Conservation (phyloP, 768 basidiomycete genomes). For the Ephemerocybe angulata region DNA sequence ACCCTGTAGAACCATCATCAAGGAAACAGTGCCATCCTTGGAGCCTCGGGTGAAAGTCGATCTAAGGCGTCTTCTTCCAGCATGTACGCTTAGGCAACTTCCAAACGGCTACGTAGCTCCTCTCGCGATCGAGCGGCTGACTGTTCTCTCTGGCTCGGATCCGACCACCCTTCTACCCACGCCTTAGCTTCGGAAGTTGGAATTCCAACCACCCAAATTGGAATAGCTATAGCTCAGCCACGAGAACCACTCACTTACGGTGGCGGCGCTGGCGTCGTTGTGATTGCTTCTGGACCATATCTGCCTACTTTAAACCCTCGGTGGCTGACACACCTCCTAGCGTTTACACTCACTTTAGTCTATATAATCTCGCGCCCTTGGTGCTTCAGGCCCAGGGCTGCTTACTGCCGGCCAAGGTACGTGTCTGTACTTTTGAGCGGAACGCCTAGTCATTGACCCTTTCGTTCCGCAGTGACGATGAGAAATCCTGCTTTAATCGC, state of each 20-base stretch:
- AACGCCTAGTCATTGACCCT: neutral
- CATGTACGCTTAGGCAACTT: no score
- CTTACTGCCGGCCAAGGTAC: neutral
- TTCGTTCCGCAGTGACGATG: constrained; percentile 9
- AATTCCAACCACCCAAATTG: neutral
- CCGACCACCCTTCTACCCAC: neutral
- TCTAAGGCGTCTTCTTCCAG: no score
- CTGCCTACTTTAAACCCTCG: neutral
- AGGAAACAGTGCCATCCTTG: no score
- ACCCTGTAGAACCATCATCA: no score
- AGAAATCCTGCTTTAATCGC: constrained; percentile 30
- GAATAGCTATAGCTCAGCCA: neutral
- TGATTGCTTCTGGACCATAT: neutral
- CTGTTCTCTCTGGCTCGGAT: neutral
- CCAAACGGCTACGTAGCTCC: no score
- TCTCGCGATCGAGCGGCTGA: neutral
- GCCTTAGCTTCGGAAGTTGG: neutral
- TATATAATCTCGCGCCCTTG: no score
- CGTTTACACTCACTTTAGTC: no score
- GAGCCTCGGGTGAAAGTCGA: no score
- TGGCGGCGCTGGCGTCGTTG: neutral
- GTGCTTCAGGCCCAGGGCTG: no score
- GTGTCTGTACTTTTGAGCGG: neutral
- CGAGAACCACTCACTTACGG: neutral
- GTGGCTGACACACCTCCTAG: no score